Conservation (phyloP, 768 basidiomycete species). For the Stropharia rugosoannulata region DNA sequence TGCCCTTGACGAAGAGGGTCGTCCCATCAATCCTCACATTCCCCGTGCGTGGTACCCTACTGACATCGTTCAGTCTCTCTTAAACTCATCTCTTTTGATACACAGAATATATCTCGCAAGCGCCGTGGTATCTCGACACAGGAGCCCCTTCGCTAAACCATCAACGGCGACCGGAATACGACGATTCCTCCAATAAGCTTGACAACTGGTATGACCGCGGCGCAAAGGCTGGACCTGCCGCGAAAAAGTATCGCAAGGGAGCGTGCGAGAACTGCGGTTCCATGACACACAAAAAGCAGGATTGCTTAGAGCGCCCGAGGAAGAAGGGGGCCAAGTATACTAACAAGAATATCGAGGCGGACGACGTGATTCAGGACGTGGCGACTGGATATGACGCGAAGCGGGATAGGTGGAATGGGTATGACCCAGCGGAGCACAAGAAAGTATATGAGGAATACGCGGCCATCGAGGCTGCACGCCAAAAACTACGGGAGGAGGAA, state of each 20-base stretch:
- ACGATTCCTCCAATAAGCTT: slow-evolving; percentile 60
- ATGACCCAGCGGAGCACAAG: slow-evolving; percentile 86
- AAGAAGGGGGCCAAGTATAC: slow-evolving; percentile 96
- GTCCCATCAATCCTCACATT: slow-evolving; percentile 97
- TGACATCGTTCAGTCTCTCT: neutral
- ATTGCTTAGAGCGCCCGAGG: slow-evolving; percentile 95
- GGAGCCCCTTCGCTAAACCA: slow-evolving; percentile 92
- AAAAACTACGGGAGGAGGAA: slow-evolving; percentile 92
- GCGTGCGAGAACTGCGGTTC: slow-evolving; percentile 99
- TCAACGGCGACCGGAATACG: slow-evolving; percentile 80
- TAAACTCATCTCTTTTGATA: slow-evolving; percentile 6
- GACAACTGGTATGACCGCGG: slow-evolving; percentile 93
- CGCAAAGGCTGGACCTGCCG: slow-evolving; percentile 80
- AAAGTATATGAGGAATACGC: slow-evolving; percentile 91
- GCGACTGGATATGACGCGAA: slow-evolving; percentile 85
- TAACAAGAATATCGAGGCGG: slow-evolving; percentile 84
- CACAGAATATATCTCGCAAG: slow-evolving; percentile 95
- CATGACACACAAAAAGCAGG: slow-evolving; percentile 86
- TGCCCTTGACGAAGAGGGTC: slow-evolving; percentile 92
- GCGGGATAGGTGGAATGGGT: slow-evolving; percentile 98
- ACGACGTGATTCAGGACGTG: slow-evolving; percentile 87
- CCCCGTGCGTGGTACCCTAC: slow-evolving; percentile 63
- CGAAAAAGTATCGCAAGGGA: slow-evolving; percentile 96
- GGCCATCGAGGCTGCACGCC: slow-evolving; percentile 86
- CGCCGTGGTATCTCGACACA: slow-evolving; percentile 97